Base-by-base conservation (phyloP, 495 filamentous ascomycete genomes). In the Platismatia glauca region DNA sequence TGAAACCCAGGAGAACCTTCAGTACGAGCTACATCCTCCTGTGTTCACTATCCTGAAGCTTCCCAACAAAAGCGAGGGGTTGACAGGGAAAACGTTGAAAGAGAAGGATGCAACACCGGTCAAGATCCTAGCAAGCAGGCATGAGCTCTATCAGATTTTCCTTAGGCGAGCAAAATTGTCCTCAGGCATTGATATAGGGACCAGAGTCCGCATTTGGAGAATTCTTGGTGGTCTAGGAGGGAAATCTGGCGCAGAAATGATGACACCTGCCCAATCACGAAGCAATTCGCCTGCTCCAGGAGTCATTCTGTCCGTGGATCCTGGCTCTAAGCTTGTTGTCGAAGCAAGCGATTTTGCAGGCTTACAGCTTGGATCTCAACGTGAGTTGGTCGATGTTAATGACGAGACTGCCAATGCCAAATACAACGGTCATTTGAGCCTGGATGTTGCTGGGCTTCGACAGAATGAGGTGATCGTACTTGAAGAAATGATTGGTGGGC, bases 41-140 rank as follows among this genome's bases (percentile, higher is more conserved):
- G 81, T 96, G 27, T 89, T 96, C 74, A 91, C 87, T 1, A 82
- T 98, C 50, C 83, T 95, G 66, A 91, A 91, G 65, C 77, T 97
- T 13, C 81, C 82, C 66, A 81, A 81, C 62, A 60, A 50, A 61
- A 75, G 74, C 41, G 77, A 79, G 24, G 79, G 73, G 12, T 82
- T 80, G n/a, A 81, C 86, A 7, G 77, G 79, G 18, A 79, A 86
- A 64, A 71, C 78, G 3, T 68, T 89, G 62, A 76, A 66, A 29
- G 77, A 72, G 61, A 86, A 83, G 68, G 80, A 77, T 27, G 73
- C 79, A 15, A 77, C 79, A 12, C 82, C 87, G 1, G 76, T 82
- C 22, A 81, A 76, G 63, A 70, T 90, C 22, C 78, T 93, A 35
- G 83, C 86, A 18, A 91, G 88, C 65, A 82, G 86, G 62, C 82